Evolutionary conservation across 257 asterid species (phyloP).

Genomic region (Leptodermis oblonga): DNA sequence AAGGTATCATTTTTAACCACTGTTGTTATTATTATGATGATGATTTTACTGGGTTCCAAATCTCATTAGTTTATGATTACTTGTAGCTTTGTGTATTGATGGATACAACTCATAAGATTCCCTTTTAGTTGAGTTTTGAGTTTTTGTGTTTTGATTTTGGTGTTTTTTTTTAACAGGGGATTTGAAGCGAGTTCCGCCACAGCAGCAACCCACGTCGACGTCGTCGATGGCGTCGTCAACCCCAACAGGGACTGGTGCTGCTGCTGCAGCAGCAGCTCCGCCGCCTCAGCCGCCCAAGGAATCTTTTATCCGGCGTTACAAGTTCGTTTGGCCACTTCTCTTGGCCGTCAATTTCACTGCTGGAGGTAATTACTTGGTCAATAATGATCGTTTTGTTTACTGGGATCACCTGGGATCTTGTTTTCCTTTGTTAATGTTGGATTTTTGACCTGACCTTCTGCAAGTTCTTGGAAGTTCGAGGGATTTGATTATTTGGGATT

Average conservation of each 20-base stretch:
- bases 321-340: conserved; percentile 64
- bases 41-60: background rate
- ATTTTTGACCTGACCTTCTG: background rate
- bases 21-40: too few relatives aligned
- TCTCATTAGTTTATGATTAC: background rate
- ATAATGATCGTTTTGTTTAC: background rate
- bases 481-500: background rate
- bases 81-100: background rate
- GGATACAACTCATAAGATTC: conserved; percentile 7
- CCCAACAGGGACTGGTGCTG: conserved; percentile 22
- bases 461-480: background rate
- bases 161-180: conserved; percentile 37
- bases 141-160: background rate
- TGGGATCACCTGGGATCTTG: background rate
- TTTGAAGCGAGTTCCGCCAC: conserved; percentile 39
- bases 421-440: background rate
- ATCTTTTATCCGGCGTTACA: conserved; percentile 58
- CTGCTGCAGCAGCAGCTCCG: conserved; percentile 29
- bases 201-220: conserved; percentile 29
- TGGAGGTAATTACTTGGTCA: conserved; percentile 47
- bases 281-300: conserved; percentile 47
- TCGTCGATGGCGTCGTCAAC: conserved; percentile 38
- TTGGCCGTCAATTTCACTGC: conserved; percentile 63
- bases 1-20: conserved; percentile 32
- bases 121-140: conserved; percentile 1